Evolutionary conservation across 2,329 filamentous ascomycete genomes (phyloP).

Genomic region (Aspergillus hortae): DNA sequence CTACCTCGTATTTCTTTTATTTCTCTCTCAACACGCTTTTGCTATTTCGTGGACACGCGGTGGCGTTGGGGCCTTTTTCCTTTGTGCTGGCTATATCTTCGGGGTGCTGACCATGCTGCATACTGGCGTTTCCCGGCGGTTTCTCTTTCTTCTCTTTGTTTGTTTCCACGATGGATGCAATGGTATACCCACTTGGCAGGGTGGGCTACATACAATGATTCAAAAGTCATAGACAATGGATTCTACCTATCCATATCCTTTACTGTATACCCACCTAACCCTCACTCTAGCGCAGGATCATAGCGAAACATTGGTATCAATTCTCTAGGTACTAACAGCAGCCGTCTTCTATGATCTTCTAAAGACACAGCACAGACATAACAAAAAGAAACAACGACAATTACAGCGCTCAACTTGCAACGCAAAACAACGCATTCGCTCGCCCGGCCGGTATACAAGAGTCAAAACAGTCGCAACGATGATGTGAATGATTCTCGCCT

Average conservation of each 20-base stretch:
- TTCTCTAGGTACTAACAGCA: constrained; percentile 17
- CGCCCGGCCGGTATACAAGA: constrained; percentile 9
- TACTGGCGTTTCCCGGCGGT: no score
- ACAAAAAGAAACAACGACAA: constrained; percentile 6
- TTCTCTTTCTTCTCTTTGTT: no score
- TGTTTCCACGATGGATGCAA: no score
- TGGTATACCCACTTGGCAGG: no score
- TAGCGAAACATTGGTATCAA: constrained; percentile 17
- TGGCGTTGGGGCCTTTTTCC: no score
- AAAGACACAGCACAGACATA: constrained; percentile 4
- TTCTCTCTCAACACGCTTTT: no score
- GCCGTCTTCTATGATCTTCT: constrained; percentile 22
- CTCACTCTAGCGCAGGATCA: background rate
- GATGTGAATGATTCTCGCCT: background rate
- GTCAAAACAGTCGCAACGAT: background rate
- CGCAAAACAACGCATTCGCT: constrained; percentile 6
- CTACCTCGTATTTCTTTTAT: no score
- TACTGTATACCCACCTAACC: background rate
- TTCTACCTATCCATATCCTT: background rate
- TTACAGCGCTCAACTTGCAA: constrained; percentile 15
- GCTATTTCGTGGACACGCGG: no score
- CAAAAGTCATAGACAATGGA: background rate
- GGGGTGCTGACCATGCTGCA: no score
- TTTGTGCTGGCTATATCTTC: no score
- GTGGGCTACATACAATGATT: background rate